Percentiles rank a stretch among this genome's conserved stretches.
phyloP scores from a whole-genome alignment of 2,329 filamentous ascomycete species.

The Thielaviopsis ethacetica region DNA sequence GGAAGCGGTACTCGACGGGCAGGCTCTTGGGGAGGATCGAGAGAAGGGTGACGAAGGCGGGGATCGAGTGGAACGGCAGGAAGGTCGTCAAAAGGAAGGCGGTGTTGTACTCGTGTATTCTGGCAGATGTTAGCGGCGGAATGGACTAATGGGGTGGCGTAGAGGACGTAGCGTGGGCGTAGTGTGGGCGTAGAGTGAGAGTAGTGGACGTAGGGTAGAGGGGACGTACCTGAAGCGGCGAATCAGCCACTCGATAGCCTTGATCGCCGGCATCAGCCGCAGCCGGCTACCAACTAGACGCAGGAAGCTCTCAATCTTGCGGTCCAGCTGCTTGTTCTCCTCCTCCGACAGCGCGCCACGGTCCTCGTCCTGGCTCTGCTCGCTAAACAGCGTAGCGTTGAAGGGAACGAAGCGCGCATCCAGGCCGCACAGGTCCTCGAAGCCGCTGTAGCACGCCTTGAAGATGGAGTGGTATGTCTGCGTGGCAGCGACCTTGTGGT shows the following conservation, averaged over 20 bases:
- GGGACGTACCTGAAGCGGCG: conserved; percentile 64
- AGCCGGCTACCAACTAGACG: conserved; percentile 61
- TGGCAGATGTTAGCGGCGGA: background rate
- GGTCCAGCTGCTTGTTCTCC: conserved; percentile 71
- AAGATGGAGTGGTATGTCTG: conserved; percentile 88
- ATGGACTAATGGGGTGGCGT: too few species aligned
- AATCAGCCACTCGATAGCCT: conserved; percentile 88
- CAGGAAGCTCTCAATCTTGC: conserved; percentile 65
- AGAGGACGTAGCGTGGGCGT: background rate
- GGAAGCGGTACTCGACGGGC: conserved; percentile 62
- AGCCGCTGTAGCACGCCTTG: conserved; percentile 74
- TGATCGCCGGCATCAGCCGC: conserved; percentile 72
- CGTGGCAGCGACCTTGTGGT: conserved; percentile 62
- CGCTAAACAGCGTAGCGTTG: conserved; percentile 69
- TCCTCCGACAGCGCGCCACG: conserved; percentile 64
- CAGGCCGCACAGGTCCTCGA: conserved; percentile 75
- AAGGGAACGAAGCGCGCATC: conserved; percentile 67
- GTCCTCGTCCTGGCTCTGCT: conserved; percentile 82
- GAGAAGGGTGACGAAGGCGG: conserved; percentile 69
- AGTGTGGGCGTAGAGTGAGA: conserved; percentile 11
- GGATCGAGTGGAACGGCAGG: conserved; percentile 77
- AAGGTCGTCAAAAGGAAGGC: conserved; percentile 65
- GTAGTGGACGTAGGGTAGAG: background rate
- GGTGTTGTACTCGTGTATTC: conserved; percentile 85
- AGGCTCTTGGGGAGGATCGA: conserved; percentile 70